Percentiles rank a stretch among this genome's conserved stretches.
Conservation (phyloP, 176 grass and related monocot genomes). For the Canna indica region DNA sequence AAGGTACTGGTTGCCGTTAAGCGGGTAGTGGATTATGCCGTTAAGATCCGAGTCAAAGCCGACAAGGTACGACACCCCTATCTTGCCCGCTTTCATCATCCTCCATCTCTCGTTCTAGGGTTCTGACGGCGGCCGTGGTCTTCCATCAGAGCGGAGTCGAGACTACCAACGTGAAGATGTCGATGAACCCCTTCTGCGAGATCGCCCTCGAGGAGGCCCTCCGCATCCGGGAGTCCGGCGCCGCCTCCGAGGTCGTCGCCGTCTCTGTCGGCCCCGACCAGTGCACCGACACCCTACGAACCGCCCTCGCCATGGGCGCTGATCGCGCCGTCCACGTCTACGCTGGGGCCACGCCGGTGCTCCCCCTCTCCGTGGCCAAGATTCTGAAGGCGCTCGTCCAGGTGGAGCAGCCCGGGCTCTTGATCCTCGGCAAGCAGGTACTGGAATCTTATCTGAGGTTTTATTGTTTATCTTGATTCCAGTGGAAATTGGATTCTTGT, state of each 20-base stretch:
- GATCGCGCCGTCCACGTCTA: constrained; percentile 81
- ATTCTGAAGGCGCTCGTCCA: constrained; percentile 57
- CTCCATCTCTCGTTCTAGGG: not conserved
- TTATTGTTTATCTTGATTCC: not conserved
- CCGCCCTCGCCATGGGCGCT: constrained; percentile 88
- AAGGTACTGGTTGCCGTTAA: constrained; percentile 92
- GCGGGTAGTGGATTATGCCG: constrained; percentile 88
- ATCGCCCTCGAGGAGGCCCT: constrained; percentile 88
- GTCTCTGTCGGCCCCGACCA: constrained; percentile 64
- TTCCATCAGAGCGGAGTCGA: constrained; percentile 50
- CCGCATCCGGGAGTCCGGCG: constrained; percentile 57
- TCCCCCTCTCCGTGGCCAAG: constrained; percentile 75
- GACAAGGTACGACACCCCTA: constrained; percentile 29
- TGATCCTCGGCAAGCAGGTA: constrained; percentile 94
- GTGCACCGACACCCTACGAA: constrained; percentile 78
- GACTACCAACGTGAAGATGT: constrained; percentile 78
- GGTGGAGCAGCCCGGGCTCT: constrained; percentile 47
- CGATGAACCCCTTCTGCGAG: constrained; percentile 98
- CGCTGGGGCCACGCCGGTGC: constrained; percentile 33
- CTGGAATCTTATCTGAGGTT: not conserved
- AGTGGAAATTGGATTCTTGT: not conserved
- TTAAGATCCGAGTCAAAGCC: constrained; percentile 69
- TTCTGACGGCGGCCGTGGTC: not conserved
- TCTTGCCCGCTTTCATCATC: not conserved
- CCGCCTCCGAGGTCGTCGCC: constrained; percentile 56